These are phyloP conservation scores for Porodaedalea pini DNA, from an alignment of 1,284 basidiomycete species.

Conservation along the genomic window DNA sequence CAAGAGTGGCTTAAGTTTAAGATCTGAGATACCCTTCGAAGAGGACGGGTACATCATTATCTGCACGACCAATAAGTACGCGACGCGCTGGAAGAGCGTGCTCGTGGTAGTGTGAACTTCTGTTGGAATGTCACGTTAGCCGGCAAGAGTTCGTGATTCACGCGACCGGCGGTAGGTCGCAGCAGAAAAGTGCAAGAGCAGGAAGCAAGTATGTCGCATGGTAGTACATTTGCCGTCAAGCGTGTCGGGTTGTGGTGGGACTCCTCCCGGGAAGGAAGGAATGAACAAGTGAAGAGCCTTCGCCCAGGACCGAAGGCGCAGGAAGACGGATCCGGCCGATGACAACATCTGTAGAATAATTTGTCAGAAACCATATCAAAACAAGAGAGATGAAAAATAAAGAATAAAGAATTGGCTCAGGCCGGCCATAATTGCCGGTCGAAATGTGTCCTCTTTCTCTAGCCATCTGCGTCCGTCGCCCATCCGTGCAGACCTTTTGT, in stretches of 20 bases:
- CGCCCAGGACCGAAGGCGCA: constrained; percentile 41
- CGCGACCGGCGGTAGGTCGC: no score
- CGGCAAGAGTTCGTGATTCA: no score
- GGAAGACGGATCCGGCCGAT: constrained; percentile 28
- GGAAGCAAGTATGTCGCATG: constrained; percentile 62
- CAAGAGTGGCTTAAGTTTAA: no score
- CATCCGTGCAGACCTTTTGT: constrained; percentile 34
- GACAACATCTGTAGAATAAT: constrained; percentile 24
- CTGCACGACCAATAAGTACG: no score
- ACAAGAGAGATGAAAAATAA: background rate
- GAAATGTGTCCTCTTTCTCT: constrained; percentile 36
- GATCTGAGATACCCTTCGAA: no score
- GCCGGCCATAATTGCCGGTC: constrained; percentile 26
- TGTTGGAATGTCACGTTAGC: no score
- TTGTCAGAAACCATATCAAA: constrained; percentile 3
- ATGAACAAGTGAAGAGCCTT: constrained; percentile 39
- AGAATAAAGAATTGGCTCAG: constrained; percentile 28
- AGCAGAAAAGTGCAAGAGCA: constrained; percentile 68
- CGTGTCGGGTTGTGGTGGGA: constrained; percentile 40
- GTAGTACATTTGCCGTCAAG: constrained; percentile 48
- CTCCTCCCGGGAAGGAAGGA: constrained; percentile 31
- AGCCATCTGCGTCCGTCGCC: constrained; percentile 14
- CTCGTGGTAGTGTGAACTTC: no score
- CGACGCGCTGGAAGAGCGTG: no score
- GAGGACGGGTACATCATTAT: no score